Conservation (phyloP, 2,329 filamentous ascomycete species). For the Cordyceps cicadae region DNA sequence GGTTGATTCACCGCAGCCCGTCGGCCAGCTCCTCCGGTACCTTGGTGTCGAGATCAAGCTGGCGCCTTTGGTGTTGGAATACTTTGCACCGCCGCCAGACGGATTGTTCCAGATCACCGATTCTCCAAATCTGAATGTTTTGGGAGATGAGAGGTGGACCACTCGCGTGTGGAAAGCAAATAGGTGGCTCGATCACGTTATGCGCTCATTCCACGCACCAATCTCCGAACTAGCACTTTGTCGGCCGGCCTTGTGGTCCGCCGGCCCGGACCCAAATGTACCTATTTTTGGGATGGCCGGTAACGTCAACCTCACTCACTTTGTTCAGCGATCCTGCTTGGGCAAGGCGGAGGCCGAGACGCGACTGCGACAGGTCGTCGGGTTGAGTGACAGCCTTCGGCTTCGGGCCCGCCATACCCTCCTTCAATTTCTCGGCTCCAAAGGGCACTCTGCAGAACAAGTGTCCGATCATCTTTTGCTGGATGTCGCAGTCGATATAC, state of each 20-base stretch:
- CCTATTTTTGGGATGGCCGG: neutral
- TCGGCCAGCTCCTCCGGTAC: slow-evolving; percentile 2
- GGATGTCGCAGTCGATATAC: neutral
- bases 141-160: slow-evolving; percentile 3
- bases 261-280: neutral
- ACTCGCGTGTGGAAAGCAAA: neutral
- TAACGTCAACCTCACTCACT: slow-evolving; percentile 1
- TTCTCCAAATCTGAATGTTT: neutral
- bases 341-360: neutral
- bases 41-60: neutral
- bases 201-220: neutral
- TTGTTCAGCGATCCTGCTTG: slow-evolving; percentile 4
- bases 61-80: neutral
- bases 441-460: neutral
- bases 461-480: slow-evolving; percentile 3
- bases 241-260: slow-evolving; percentile 5
- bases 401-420: slow-evolving; percentile 2
- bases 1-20: neutral
- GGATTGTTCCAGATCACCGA: slow-evolving; percentile 3
- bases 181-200: neutral
- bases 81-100: neutral
- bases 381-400: slow-evolving; percentile 2
- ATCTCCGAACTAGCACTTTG: neutral
- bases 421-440: neutral
- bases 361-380: neutral